These are phyloP conservation scores for Plenodomus lindquistii DNA, from an alignment of 2,329 filamentous ascomycete genomes.

Conservation along the genomic window DNA sequence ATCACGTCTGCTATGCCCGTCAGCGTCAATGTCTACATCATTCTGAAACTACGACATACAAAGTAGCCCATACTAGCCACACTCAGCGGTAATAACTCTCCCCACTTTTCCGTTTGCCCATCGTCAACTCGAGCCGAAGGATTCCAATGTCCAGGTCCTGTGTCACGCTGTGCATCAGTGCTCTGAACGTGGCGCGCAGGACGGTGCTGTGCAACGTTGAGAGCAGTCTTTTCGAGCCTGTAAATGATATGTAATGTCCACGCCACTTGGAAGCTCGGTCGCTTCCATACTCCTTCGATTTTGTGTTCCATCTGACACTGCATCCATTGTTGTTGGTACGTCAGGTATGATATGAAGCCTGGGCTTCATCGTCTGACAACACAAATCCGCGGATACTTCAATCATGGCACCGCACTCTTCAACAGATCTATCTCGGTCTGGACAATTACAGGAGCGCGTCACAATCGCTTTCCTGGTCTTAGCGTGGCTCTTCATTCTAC, in stretches of 20 bases:
- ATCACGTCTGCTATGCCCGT: no score
- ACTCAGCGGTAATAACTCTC: not conserved
- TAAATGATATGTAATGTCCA: conserved; percentile 10
- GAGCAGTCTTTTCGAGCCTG: not conserved
- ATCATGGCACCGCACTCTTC: not conserved
- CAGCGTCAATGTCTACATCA: not conserved
- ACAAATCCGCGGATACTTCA: not conserved
- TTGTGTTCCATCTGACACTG: not conserved
- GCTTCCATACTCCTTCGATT: not conserved
- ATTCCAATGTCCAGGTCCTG: not conserved
- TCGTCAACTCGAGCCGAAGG: not conserved
- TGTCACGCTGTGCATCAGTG: conserved; percentile 12
- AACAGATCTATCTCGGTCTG: conserved; percentile 18
- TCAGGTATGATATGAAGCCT: not conserved
- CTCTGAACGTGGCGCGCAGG: conserved; percentile 17
- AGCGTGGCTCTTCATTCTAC: conserved; percentile 44
- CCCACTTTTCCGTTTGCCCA: not conserved
- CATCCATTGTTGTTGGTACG: not conserved
- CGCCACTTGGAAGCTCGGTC: conserved; percentile 1
- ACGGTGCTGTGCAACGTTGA: conserved; percentile 19
- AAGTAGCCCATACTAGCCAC: not conserved
- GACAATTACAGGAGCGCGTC: conserved; percentile 27
- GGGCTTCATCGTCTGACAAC: not conserved
- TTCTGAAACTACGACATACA: not conserved
- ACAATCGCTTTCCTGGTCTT: conserved; percentile 42